Evolutionary conservation across 345 rosid species (phyloP).

Genomic region (Hevea brasiliensis): DNA sequence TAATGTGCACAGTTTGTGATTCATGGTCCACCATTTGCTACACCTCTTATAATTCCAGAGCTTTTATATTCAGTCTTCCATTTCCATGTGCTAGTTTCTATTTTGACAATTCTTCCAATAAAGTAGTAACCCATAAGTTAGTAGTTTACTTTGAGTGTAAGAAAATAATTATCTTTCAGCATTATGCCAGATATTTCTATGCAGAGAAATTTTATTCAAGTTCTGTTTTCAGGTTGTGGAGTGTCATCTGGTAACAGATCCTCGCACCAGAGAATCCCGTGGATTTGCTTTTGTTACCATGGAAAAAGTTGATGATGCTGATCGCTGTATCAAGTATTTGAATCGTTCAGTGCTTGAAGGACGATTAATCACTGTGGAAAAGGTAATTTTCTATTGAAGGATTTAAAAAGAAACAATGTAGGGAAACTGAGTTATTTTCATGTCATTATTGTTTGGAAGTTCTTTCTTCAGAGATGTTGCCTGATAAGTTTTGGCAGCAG

Average conservation of each 20-base stretch:
- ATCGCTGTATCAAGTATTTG: conserved; percentile 60
- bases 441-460: conserved; percentile 16
- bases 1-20: not conserved
- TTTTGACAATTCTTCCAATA: not conserved
- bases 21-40: not conserved
- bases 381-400: conserved; percentile 37
- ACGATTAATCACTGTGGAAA: conserved; percentile 59
- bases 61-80: not conserved
- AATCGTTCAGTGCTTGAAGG: conserved; percentile 67
- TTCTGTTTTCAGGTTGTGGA: conserved; percentile 49
- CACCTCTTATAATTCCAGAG: not conserved
- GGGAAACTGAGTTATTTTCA: conserved; percentile 14
- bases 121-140: conserved; percentile 3
- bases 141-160: not conserved
- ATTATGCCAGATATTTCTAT: not conserved
- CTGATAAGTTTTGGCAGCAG: conserved; percentile 72
- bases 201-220: not conserved
- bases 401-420: not conserved
- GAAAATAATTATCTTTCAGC: not conserved
- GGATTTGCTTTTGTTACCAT: conserved; percentile 73
- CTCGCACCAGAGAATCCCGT: conserved; percentile 61
- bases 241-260: conserved; percentile 59
- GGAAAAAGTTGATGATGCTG: conserved; percentile 53
- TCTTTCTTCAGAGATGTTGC: conserved; percentile 36
- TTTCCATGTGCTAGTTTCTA: not conserved